Base-by-base conservation (phyloP, 495 filamentous ascomycete species). In the Podospora pseudoanserina region DNA sequence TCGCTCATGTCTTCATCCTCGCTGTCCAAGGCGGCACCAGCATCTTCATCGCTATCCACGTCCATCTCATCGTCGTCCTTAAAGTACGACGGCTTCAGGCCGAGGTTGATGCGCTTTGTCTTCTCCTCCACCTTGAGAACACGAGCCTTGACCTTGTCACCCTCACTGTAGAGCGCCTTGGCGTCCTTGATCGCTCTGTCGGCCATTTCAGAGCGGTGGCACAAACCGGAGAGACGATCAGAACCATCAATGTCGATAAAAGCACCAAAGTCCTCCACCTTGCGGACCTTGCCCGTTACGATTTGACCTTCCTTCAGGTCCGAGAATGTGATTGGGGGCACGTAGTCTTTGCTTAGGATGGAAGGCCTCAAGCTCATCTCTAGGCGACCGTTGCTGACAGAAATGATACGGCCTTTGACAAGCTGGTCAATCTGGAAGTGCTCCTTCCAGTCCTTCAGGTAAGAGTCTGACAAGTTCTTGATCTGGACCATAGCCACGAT, bases 381-480 rank as follows among this genome's bases (percentile, higher is more conserved):
- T 56, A 96, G 72, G 72, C 91, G 91, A 66, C 87, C 86, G n/a
- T 88, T 66, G 68, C 96, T 87, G 4, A 92, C 85, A 4, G 85
- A 76, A 27, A 90, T 87, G 72, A 99, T 82, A 60, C 92, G 91
- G 61, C 92, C 95, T 78, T 90, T 93, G 30, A 99, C 91, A 19
- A 99, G 83, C 77, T 97, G 92, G 73, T 92, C 92, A 44, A 91
- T 79, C 69, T 94, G 86, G 80, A 92, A 97, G 18, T 86, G 79
- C n/a, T 90, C 85, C 80, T 96, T 96, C 95, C 95, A 99, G 60
- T 97, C 92, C 78, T 97, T 98, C 72, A 98, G 82, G 75, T 87
- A 98, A 4, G 86, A 85, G 75, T 99, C 94, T 0, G 94, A 96
- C 19, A 98, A 87, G 74, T 97, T 92, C 13, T 90, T 89, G 60